A percentile compares a stretch with the other conserved stretches of the same genome.
Evolutionary conservation across 768 basidiomycete genomes (phyloP).

Genomic region (Mrakia blollopis): DNA sequence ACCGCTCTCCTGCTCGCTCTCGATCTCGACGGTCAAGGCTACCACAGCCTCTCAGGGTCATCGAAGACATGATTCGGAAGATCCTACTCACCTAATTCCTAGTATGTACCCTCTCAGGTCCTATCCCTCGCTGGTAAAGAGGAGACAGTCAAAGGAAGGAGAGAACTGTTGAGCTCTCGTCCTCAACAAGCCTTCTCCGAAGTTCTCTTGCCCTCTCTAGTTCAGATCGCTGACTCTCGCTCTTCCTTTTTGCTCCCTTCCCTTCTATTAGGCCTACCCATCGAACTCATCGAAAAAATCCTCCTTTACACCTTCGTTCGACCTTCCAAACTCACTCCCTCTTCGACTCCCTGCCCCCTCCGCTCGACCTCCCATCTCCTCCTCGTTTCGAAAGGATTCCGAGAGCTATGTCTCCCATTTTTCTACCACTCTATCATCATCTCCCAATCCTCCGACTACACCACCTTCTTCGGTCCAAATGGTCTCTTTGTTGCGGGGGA

Average conservation of each 20-base stretch:
- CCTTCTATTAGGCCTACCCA: not conserved
- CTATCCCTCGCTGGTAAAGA: no score
- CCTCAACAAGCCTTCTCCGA: no score
- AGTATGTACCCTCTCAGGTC: no score
- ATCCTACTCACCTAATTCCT: no score
- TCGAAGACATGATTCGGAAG: no score
- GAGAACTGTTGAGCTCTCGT: no score
- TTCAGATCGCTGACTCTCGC: not conserved
- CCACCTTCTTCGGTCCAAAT: not conserved
- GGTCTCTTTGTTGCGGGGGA: no score
- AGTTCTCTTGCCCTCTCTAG: no score
- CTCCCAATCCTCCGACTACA: not conserved
- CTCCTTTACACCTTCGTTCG: not conserved
- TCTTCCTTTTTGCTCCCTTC: not conserved
- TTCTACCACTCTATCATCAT: not conserved
- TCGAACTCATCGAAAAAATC: not conserved
- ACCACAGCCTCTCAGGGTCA: no score
- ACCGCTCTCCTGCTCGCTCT: no score
- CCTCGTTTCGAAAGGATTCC: not conserved
- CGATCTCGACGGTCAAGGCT: no score
- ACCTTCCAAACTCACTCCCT: not conserved
- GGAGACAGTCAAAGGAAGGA: no score
- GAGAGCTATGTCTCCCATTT: not conserved
- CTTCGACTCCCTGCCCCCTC: not conserved
- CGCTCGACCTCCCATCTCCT: not conserved